Conservation (phyloP, 2,329 filamentous ascomycete genomes). For the Apiospora aurea region DNA sequence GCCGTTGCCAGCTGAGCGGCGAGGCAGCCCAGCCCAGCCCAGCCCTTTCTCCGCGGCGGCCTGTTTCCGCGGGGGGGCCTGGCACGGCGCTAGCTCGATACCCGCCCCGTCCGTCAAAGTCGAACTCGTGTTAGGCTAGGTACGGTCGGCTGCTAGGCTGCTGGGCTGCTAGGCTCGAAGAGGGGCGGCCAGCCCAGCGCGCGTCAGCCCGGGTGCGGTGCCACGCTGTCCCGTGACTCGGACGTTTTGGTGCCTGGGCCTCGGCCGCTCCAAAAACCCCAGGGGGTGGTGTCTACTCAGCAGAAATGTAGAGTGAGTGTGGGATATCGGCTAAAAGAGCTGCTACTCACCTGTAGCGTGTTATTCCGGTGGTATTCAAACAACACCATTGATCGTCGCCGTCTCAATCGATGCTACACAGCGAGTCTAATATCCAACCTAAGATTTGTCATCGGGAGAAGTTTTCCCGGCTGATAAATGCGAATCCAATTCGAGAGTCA, state of each 20-base stretch:
- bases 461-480: conserved; percentile 3
- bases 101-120: conserved; percentile 11
- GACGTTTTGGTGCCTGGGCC: background rate
- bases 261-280: conserved; percentile 2
- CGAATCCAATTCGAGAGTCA: background rate
- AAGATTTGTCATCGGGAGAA: background rate
- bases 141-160: background rate
- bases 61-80: conserved; percentile 8
- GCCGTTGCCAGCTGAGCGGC: conserved; percentile 15
- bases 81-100: background rate
- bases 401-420: conserved; percentile 8
- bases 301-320: background rate
- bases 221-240: conserved; percentile 19
- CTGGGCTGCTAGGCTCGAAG: no score
- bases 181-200: conserved; percentile 4
- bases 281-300: background rate
- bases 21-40: conserved; percentile 1
- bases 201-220: conserved; percentile 16
- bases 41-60: conserved; percentile 8
- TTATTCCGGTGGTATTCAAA: conserved; percentile 14
- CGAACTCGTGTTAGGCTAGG: conserved; percentile 4
- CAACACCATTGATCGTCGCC: background rate
- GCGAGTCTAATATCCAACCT: background rate
- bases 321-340: conserved; percentile 5
- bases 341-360: background rate